phyloP scores from a whole-genome alignment of 2,329 filamentous ascomycete genomes.

The Leptographium lundbergii region DNA sequence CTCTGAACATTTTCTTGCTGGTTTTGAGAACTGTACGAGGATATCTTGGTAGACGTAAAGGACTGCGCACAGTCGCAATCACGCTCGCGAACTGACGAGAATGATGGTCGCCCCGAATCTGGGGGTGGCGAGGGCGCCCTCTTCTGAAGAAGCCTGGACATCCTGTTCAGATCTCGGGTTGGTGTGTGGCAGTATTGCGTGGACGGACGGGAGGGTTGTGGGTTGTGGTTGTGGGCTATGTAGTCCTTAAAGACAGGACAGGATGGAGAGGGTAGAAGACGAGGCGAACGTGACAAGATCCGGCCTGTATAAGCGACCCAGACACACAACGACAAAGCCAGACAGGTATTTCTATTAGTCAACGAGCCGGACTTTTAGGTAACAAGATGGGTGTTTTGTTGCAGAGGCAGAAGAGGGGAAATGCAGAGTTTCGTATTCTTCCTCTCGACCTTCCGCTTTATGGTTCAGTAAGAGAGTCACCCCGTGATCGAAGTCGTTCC shows the following conservation, averaged over 20 bases:
- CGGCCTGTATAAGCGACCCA: not conserved
- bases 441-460: not conserved
- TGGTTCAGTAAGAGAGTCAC: not conserved
- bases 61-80: constrained; percentile 47
- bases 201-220: not conserved
- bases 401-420: not conserved
- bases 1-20: constrained; percentile 10
- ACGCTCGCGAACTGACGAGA: constrained; percentile 50
- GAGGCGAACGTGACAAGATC: not conserved
- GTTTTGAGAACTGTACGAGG: constrained; percentile 31
- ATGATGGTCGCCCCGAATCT: constrained; percentile 34
- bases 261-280: not conserved
- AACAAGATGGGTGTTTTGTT: constrained; percentile 19
- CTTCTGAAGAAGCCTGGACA: constrained; percentile 7
- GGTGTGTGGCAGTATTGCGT: not conserved
- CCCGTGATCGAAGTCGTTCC: not conserved
- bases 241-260: not conserved
- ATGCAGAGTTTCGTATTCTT: constrained; percentile 3
- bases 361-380: constrained; percentile 31
- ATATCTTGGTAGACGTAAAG: constrained; percentile 51
- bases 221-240: not conserved
- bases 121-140: constrained; percentile 8
- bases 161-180: not conserved
- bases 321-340: not conserved
- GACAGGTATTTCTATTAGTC: constrained; percentile 31